These are phyloP conservation scores for Mallotus japonicus DNA, from an alignment of 441 rosid species.

Conservation along the genomic window DNA sequence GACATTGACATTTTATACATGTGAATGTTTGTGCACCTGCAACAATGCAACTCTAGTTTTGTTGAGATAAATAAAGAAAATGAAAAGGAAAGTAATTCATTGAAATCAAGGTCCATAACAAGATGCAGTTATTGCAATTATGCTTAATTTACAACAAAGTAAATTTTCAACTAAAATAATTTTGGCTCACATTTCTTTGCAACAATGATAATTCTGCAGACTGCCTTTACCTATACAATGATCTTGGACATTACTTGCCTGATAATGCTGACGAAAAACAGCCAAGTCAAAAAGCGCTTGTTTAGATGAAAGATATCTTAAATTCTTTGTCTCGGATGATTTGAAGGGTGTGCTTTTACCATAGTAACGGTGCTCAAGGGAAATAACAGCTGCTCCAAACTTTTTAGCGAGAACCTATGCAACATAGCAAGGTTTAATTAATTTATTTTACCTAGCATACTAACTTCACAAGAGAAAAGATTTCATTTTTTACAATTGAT, in stretches of 20 bases:
- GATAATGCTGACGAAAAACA: conserved; percentile 72
- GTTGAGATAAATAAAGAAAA: not conserved
- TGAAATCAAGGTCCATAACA: conserved; percentile 4
- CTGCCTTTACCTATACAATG: not conserved
- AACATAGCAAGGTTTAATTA: conserved; percentile 3
- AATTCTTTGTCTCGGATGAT: conserved; percentile 56
- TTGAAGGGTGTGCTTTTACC: conserved; percentile 91
- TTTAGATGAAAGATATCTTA: conserved; percentile 85
- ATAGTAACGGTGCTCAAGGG: conserved; percentile 96
- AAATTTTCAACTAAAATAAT: not conserved
- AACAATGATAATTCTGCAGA: not conserved
- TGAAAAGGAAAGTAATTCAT: not conserved
- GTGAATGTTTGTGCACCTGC: not conserved
- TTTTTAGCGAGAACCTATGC: conserved; percentile 83
- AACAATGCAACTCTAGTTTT: not conserved
- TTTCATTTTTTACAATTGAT: too few species aligned
- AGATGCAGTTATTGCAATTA: not conserved
- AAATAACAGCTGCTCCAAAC: conserved; percentile 91
- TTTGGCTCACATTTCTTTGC: not conserved
- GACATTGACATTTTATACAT: not conserved
- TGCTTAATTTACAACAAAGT: not conserved
- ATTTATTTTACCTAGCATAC: not conserved
- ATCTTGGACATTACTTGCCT: conserved; percentile 41
- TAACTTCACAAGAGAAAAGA: not conserved
- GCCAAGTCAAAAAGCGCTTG: conserved; percentile 92